Base-by-base conservation (phyloP, 257 asterid species). In the Dorcoceras hygrometricum region DNA sequence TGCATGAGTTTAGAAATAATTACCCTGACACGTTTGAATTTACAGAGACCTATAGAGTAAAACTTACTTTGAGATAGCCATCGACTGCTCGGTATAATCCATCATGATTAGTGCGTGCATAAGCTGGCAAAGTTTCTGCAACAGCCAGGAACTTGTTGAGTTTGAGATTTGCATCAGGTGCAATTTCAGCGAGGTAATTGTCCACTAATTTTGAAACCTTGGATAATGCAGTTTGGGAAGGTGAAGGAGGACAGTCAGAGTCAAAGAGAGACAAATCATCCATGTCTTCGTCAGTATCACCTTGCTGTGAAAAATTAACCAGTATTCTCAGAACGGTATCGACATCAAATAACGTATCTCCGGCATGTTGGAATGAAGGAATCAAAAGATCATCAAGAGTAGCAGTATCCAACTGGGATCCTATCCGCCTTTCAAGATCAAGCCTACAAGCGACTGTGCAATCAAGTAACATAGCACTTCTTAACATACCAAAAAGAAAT, bases 181-280 rank as follows among this genome's bases (percentile, higher is more conserved):
- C 98, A 63, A 93, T 88, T 81, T 93, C 97, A 46, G 96, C 86
- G 26, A 93, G 77, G 72, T 83, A 93, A 77, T 78, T 86, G 67
- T 93, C 98, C 66, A 93, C 88, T 5, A 93, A 72, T 72, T 86
- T 93, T 8, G 97, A 84, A 23, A 92, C 98, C 80, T 86, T 92
- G 63, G 80, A 81, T 68, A 92, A 36, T 8, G 98, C 90, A 8
- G 86, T 79, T 73, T 92, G 98, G 11, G 97, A 86, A 1, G 98
- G 96, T 1, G 91, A 82, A 75, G 88, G 63, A 56, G 88, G 89
- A 73, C 86, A 79, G 48, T 81, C 89, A 4, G 89, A 78, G 65
- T 85, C 98, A 58, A 91, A 91, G 4, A 80, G 81, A 3, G 96
- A 89, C 16, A 78, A 89, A 14, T 81, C 97, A 14, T 88, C 96